A percentile compares a stretch with the other conserved stretches of the same genome.
phyloP scores from a whole-genome alignment of 1,284 basidiomycete genomes.

The Ganoderma resinaceum region DNA sequence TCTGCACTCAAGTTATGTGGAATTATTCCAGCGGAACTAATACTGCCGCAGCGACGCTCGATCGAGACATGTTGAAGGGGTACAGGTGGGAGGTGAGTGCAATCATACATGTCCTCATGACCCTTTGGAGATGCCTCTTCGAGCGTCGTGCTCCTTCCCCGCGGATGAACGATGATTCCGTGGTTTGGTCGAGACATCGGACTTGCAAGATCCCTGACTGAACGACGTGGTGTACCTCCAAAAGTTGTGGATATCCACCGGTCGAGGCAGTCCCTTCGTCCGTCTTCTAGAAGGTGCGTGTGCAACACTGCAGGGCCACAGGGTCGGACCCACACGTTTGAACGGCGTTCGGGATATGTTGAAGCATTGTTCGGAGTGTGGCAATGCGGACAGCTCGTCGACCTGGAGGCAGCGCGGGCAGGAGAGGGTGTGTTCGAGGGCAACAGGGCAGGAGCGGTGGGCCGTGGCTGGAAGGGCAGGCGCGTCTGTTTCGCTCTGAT shows the following conservation, averaged over 20 bases:
- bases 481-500: background rate
- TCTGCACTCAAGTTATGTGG: conserved; percentile 3
- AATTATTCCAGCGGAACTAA: conserved; percentile 8
- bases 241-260: background rate
- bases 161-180: conserved; percentile 1
- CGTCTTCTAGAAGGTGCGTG: background rate
- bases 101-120: conserved; percentile 7
- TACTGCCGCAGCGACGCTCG: conserved; percentile 5
- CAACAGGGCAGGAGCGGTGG: background rate
- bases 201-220: background rate
- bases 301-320: background rate
- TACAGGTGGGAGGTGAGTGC: conserved; percentile 12
- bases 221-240: background rate
- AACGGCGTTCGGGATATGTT: background rate
- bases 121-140: conserved; percentile 7
- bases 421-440: conserved; percentile 14
- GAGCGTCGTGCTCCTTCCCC: conserved; percentile 4
- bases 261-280: background rate
- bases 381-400: background rate
- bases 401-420: conserved; percentile 10
- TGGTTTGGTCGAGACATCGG: background rate
- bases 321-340: background rate
- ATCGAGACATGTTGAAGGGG: conserved; percentile 13
- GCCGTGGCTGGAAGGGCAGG: conserved; percentile 5
- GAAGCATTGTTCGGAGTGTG: background rate